Evolutionary conservation across 108 stramenopile genomes (phyloP), one percentile per base, ranked within the genome.

Genomic region (Cyclotella choctawhatcheeana): DNA sequence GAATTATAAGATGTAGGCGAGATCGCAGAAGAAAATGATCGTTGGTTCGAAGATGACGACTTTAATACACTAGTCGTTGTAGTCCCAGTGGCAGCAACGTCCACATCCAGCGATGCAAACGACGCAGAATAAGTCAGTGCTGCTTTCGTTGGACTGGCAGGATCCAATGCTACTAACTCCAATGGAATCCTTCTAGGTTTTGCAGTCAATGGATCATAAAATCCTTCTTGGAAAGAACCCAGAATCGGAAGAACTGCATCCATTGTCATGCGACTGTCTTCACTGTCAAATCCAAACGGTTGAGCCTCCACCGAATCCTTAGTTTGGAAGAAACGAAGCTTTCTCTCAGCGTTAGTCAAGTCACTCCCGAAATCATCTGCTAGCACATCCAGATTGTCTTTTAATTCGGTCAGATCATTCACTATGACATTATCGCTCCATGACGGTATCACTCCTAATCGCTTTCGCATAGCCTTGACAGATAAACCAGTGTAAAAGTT

Each of bases 151-250:
- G 78, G 61, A 12, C 86, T 85, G 0, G 81, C 60, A 40, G 69
- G 58, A 64, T 91, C 93, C 58, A 85, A 67, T n/a, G 86, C 83
- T 29, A 94, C 85, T 35, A 94, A 59, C 70, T 94, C 93, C 64
- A 94, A 71, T 14, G 93, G 93, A 12, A 94, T 89, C 25, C 88
- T 78, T 20, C 93, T 77, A 20, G 87, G 85, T 66, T 90, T 91
- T 7, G 84, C 93, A 20, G 92, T 93, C 35, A 93, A 81, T 27
- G 92, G 92, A 69, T 89, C 88, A 58, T 93, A 93, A 64, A 93
- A 93, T 0, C 93, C 93, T 82, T 94, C 93, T 47, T 92, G 81
- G 58, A 82, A 94, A 4, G 89, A 89, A 26, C 93, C 93, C 30
- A 91, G 52, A 31, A 94, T 68, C 26, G 89, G 88, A n/a, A 90